A percentile compares a stretch with the other conserved stretches of the same genome.
phyloP scores from a whole-genome alignment of 208 protist genomes.

The Leishmania mexicana region DNA sequence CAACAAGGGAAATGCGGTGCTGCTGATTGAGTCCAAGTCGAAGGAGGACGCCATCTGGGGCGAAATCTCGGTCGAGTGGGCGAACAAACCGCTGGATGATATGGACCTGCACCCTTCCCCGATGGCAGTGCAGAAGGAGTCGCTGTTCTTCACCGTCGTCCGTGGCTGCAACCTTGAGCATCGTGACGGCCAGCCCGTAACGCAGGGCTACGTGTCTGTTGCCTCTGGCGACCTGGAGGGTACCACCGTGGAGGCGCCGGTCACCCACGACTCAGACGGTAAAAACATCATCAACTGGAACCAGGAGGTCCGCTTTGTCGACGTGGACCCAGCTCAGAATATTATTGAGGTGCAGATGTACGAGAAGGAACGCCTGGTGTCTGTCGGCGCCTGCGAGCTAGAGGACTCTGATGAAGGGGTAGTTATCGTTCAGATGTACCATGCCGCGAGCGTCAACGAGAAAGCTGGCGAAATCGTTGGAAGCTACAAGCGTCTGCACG shows the following conservation, averaged over 20 bases:
- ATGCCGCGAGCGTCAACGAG: slow-evolving; percentile 41
- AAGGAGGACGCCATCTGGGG: slow-evolving; percentile 89
- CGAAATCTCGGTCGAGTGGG: slow-evolving; percentile 87
- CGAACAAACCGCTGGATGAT: slow-evolving; percentile 49
- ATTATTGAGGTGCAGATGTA: slow-evolving; percentile 65
- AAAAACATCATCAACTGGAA: slow-evolving; percentile 78
- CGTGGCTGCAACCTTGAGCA: slow-evolving; percentile 71
- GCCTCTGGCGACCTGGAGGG: slow-evolving; percentile 80
- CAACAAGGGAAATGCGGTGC: slow-evolving; percentile 75
- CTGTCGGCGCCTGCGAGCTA: slow-evolving; percentile 44
- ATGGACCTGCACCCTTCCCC: slow-evolving; percentile 35
- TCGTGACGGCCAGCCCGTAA: slow-evolving; percentile 42
- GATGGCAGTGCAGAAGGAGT: slow-evolving; percentile 57
- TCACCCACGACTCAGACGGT: slow-evolving; percentile 42
- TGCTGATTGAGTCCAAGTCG: slow-evolving; percentile 88
- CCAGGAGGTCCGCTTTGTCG: slow-evolving; percentile 90
- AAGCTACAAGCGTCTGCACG: slow-evolving; percentile 78
- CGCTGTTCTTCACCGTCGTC: slow-evolving; percentile 80
- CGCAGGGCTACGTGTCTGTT: slow-evolving; percentile 59
- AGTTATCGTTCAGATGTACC: slow-evolving; percentile 65
- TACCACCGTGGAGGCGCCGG: slow-evolving; percentile 58
- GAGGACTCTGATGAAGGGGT: slow-evolving; percentile 49
- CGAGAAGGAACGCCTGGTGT: slow-evolving; percentile 60
- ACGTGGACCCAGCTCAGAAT: slow-evolving; percentile 46
- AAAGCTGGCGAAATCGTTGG: slow-evolving; percentile 73